Evolutionary conservation across 305 asterid genomes (phyloP).

Genomic region (Caryopteris hybrid): DNA sequence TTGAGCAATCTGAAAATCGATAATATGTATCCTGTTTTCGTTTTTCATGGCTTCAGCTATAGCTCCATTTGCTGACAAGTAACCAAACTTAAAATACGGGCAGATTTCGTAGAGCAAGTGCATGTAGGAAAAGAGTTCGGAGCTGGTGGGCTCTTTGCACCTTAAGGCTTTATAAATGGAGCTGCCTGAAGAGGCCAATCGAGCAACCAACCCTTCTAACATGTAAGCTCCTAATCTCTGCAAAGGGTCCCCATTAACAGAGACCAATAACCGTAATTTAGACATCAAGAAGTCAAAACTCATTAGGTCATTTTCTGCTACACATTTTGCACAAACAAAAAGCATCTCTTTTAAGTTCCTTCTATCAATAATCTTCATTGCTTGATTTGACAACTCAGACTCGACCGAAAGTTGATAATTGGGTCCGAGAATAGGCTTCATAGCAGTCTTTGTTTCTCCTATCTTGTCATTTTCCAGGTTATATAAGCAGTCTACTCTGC

Average conservation of each 20-base stretch:
- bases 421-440: constrained; percentile 19
- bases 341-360: constrained; percentile 40
- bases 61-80: constrained; percentile 48
- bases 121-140: constrained; percentile 48
- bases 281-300: constrained; percentile 35
- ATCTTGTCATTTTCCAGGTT: constrained; percentile 16
- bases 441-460: constrained; percentile 21
- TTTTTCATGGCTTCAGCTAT: constrained; percentile 51
- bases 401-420: constrained; percentile 21
- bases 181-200: constrained; percentile 47
- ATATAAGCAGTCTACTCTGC: constrained; percentile 7
- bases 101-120: constrained; percentile 48
- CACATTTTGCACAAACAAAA: constrained; percentile 51
- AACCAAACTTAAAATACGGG: constrained; percentile 53
- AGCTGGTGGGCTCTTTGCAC: constrained; percentile 45
- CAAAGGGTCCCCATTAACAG: constrained; percentile 47
- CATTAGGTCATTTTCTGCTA: constrained; percentile 29
- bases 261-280: constrained; percentile 36
- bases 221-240: constrained; percentile 56
- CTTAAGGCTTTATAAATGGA: constrained; percentile 42
- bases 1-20: constrained; percentile 49
- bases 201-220: constrained; percentile 52
- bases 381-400: constrained; percentile 17
- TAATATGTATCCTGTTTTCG: constrained; percentile 37
- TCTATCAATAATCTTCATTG: constrained; percentile 24